Conservation (phyloP, 2,329 filamentous ascomycete species). For the Aspergillus flavus region DNA sequence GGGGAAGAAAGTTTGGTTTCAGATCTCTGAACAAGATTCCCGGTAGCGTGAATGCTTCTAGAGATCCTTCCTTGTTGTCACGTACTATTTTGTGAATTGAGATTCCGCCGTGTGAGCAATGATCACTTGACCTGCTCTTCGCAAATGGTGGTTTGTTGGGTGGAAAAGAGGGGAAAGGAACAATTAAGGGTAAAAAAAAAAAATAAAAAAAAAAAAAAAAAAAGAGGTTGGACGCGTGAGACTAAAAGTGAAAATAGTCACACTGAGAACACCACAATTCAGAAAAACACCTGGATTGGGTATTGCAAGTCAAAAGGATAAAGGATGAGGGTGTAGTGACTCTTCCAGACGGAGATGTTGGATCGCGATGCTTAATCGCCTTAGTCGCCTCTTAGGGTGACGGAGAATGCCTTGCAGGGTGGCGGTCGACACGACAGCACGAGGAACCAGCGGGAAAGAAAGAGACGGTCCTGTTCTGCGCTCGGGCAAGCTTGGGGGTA, state of each 20-base stretch:
- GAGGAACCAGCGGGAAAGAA: slow-evolving; percentile 35
- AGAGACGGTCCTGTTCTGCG: slow-evolving; percentile 26
- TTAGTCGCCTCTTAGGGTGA: slow-evolving; percentile 41
- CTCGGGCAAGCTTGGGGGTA: slow-evolving; percentile 20
- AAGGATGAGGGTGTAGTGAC: slow-evolving; percentile 16
- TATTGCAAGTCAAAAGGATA: slow-evolving; percentile 8
- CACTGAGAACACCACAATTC: slow-evolving; percentile 9
- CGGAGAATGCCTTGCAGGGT: slow-evolving; percentile 41
- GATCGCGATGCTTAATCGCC: slow-evolving; percentile 43
- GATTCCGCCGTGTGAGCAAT: background rate
- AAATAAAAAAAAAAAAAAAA: slow-evolving; percentile 16
- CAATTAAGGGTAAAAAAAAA: slow-evolving; percentile 12
- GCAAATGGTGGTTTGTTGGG: background rate
- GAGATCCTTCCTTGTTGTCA: slow-evolving; percentile 18
- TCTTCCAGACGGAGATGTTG: slow-evolving; percentile 19
- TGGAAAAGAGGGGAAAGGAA: slow-evolving; percentile 10
- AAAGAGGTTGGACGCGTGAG: slow-evolving; percentile 17
- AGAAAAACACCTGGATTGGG: slow-evolving; percentile 10
- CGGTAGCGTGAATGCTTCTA: slow-evolving; percentile 13
- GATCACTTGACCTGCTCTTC: slow-evolving; percentile 2
- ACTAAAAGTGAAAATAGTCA: slow-evolving; percentile 7
- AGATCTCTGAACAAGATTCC: slow-evolving; percentile 18
- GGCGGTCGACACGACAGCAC: slow-evolving; percentile 36
- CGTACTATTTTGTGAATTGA: slow-evolving; percentile 24
- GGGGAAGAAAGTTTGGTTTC: slow-evolving; percentile 13